Base-by-base conservation (phyloP, 176 grass and related monocot genomes). In the Cenchrus purpureus region DNA sequence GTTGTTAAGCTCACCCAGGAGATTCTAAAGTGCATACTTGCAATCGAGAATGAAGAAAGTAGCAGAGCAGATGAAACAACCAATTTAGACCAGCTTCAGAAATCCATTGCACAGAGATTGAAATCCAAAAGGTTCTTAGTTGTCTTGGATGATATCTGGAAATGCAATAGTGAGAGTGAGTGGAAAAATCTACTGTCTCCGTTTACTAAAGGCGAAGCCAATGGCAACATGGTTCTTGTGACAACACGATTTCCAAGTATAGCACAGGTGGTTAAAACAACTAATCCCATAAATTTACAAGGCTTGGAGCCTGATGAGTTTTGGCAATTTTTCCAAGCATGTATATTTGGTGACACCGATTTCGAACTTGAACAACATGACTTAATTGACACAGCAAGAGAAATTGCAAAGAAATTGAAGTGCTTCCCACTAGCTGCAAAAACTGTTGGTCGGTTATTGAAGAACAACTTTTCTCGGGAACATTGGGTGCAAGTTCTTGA, bases 61-160 rank as follows among this genome's bases (percentile, higher is more conserved):
- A 52, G 0, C 0, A 8, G 0, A 54, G 1, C 2, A 29, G 8
- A 6, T 15, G 22, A 77, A 20, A 49, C 52, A 15, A 9, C 4
- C 40, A 77, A 59, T 2, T 56, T 77, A 13, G 64, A 69, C 1
- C 34, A 56, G 8, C 16, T 77, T 5, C 74, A 13, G 0, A 19
- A 12, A 77, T 37, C 0, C 8, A 8, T 5, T 7, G 3, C 48
- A 44, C 2, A 20, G 42, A 72, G 28, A 82, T 68, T 71, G 17
- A 31, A 45, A 8, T 82, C 67, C 4, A 71, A 73, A 57, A n/a
- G 7, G 7, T 82, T 82, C 44, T 44, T 82, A 5, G 15, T 82
- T 46, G 67, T 72, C 11, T 57, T 82, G 34, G 80, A 82, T 82
- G 80, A 82, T 20, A 65, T 81, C 3, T 87, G 86, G 86, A 11